Conservation (phyloP, 176 grass and related monocot genomes). For the Oryza coarctata region DNA sequence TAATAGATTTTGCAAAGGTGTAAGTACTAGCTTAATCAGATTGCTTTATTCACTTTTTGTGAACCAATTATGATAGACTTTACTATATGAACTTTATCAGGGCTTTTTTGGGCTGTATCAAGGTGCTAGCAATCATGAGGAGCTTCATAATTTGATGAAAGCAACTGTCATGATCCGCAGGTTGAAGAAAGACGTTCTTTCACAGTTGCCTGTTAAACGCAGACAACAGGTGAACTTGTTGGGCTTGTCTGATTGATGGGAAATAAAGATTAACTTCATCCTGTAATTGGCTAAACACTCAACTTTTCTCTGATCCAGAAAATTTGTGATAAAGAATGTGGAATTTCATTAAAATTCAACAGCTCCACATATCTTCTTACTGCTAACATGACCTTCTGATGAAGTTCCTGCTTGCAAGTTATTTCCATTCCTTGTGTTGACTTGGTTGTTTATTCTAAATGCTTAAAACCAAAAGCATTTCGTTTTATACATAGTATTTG, state of each 20-base stretch:
- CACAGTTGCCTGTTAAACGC: conserved; percentile 79
- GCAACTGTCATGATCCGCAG: conserved; percentile 95
- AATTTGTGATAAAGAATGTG: conserved; percentile 7
- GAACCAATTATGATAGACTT: conserved; percentile 23
- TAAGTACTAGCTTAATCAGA: conserved; percentile 56
- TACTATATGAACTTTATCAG: conserved; percentile 40
- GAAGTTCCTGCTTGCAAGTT: conserved; percentile 1
- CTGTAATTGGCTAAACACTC: not conserved
- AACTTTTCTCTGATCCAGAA: not conserved
- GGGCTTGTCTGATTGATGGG: not conserved
- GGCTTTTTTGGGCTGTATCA: conserved; percentile 72
- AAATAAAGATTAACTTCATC: conserved; percentile 4
- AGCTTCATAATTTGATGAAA: conserved; percentile 97
- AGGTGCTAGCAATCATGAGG: conserved; percentile 98
- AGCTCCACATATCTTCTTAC: not conserved
- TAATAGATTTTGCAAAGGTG: conserved; percentile 89
- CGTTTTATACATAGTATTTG: not conserved
- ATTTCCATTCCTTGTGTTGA: conserved; percentile 22
- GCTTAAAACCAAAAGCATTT: not conserved
- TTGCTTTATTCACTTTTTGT: conserved; percentile 32
- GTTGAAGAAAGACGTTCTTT: conserved; percentile 91
- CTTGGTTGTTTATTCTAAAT: not conserved
- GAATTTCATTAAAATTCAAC: not conserved
- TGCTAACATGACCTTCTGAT: not conserved
- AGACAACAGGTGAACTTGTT: conserved; percentile 69